A percentile compares a stretch with the other conserved stretches of the same genome.
These are phyloP conservation scores for Pseudodiploospora longispora DNA, from an alignment of 2,329 filamentous ascomycete species.

Conservation along the genomic window DNA sequence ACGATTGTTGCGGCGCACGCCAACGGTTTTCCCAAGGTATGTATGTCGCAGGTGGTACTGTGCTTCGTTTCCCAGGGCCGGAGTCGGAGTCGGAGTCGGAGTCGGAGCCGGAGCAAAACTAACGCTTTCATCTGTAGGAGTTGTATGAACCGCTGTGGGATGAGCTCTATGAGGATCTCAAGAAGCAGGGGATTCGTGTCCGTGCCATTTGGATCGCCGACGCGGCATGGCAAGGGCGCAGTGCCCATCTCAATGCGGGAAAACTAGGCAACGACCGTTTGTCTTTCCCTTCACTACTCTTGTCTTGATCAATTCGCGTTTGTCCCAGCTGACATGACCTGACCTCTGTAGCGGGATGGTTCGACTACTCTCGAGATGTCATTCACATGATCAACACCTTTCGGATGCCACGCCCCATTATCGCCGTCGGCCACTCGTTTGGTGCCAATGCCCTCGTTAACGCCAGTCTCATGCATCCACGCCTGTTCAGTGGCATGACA, in stretches of 20 bases:
- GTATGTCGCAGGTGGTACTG: neutral
- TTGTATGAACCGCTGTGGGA: slow-evolving; percentile 90
- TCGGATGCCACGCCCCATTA: slow-evolving; percentile 67
- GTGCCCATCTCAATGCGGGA: slow-evolving; percentile 67
- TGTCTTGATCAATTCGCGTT: neutral
- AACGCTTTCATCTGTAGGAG: slow-evolving; percentile 47
- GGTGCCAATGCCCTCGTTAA: slow-evolving; percentile 68
- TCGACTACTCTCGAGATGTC: slow-evolving; percentile 77
- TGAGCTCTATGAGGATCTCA: slow-evolving; percentile 57
- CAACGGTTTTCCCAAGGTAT: slow-evolving; percentile 85
- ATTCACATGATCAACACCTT: slow-evolving; percentile 80
- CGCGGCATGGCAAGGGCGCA: slow-evolving; percentile 75
- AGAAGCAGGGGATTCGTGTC: slow-evolving; percentile 57
- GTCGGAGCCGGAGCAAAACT: neutral
- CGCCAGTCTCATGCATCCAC: slow-evolving; percentile 68
- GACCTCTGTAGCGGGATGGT: slow-evolving; percentile 60
- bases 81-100: too few relatives aligned
- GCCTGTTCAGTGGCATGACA: slow-evolving; percentile 66
- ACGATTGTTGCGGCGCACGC: slow-evolving; percentile 84
- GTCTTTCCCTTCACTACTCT: slow-evolving; percentile 16
- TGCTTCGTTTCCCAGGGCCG: too few relatives aligned
- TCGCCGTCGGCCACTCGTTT: slow-evolving; percentile 86
- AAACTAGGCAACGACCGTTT: slow-evolving; percentile 76
- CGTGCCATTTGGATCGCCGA: slow-evolving; percentile 86
- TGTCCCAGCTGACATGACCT: neutral